A percentile compares a stretch with the other conserved stretches of the same genome.
These are phyloP conservation scores for Millerago galiae DNA, from an alignment of 805 yeast species.

Conservation along the genomic window DNA sequence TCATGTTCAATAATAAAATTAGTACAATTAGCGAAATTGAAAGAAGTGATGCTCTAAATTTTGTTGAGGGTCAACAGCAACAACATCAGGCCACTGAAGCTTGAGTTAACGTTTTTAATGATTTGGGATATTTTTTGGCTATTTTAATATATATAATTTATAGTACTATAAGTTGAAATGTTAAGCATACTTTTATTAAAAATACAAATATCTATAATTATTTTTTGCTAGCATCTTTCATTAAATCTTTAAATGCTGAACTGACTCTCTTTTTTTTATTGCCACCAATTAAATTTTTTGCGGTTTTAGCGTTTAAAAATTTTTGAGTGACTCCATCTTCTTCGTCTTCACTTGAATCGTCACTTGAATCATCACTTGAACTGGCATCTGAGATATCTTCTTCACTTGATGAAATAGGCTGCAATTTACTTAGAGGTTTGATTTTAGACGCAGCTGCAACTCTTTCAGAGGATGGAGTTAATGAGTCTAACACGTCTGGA, in stretches of 20 bases:
- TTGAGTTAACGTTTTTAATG: not conserved
- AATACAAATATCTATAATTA: not conserved
- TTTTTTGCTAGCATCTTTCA: constrained; percentile 36
- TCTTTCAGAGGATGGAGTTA: constrained; percentile 21
- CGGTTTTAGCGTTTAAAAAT: constrained; percentile 40
- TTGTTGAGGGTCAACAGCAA: constrained; percentile 63
- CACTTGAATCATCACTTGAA: not conserved
- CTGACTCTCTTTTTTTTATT: constrained; percentile 25
- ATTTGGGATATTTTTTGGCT: not conserved
- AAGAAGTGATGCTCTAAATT: constrained; percentile 69
- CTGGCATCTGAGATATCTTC: not conserved
- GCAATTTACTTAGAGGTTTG: not conserved
- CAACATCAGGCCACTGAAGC: constrained; percentile 11
- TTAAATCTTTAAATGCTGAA: constrained; percentile 42
- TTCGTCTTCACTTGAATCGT: constrained; percentile 5
- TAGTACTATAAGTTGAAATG: not conserved
- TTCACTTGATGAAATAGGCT: constrained; percentile 1
- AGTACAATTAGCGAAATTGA: constrained; percentile 70
- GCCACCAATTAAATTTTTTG: constrained; percentile 34
- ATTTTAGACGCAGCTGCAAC: not conserved
- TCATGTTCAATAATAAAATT: constrained; percentile 73
- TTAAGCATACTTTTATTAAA: not conserved
- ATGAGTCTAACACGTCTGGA: constrained; percentile 56
- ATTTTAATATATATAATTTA: not conserved
- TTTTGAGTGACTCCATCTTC: constrained; percentile 12